Base-by-base conservation (phyloP, 2,329 filamentous ascomycete species). In the Colletotrichum gloeosporioides region DNA sequence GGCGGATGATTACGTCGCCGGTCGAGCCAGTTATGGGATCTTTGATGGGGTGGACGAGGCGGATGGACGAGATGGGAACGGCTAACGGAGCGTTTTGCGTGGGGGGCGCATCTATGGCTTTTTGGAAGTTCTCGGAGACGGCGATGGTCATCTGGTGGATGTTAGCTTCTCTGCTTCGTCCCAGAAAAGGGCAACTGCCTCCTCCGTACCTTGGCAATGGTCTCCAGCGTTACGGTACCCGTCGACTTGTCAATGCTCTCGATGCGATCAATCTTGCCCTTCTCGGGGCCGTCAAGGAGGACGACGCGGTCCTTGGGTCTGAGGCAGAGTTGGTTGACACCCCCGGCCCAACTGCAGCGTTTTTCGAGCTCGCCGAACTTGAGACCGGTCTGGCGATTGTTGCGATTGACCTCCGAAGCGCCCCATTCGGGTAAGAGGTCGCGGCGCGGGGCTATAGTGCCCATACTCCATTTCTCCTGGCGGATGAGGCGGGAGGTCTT, bases 181-280 rank as follows among this genome's bases (percentile, higher is more conserved):
- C 7, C 4, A 22, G 18, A 8, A 22, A 34, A 29, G 27, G 57
- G 27, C 22, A 36, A 44, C 55, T 6, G 18, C 32, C 36, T 13
- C 39, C 15, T 69, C 82, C 90, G 80, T 88, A 96, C 95, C 88
- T 90, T 88, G 81, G 94, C 92, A 76, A 93, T 80, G 29, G 89
- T 91, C 77, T 92, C 88, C 59, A 96, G 85, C n/a, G 85, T 88
- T 62, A 95, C 87, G 77, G 90, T 89, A 77, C 92, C 93, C 62
- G 85, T 87, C 13, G 89, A 84, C 6, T 82, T 77, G 78, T 92
- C 86, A 62, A 98, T 87, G 2, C 87, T 83, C 76, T 83, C 84
- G 61, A 99, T 91, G n/a, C 87, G 87, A 67, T 95, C 95, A 85
- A 99, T 97, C 87, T 93, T 95, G 81, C 96, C 96, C 87, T 93